Conservation (phyloP, 2,329 filamentous ascomycete species). For the Talaromyces sp. region DNA sequence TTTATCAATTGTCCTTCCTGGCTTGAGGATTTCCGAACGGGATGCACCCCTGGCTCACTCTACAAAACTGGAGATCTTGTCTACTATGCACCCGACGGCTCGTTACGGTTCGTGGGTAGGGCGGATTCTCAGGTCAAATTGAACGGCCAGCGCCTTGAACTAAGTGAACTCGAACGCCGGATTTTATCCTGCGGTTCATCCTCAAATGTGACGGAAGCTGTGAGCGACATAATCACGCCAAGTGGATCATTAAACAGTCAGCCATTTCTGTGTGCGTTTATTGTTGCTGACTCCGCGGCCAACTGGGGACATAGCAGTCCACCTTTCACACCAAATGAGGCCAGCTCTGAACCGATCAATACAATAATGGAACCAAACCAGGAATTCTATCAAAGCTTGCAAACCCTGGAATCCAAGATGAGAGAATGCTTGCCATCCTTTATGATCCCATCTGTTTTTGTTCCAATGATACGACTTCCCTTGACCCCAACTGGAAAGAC, state of each 20-base stretch:
- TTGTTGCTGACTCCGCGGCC: too few species aligned
- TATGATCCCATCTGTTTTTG: slow-evolving; percentile 43
- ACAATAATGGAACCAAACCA: too few species aligned
- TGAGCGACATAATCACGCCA: too few species aligned
- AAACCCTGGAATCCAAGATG: slow-evolving; percentile 13
- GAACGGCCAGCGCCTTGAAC: slow-evolving; percentile 64
- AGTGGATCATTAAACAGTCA: too few species aligned
- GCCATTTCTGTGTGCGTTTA: too few species aligned
- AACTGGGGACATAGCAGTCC: too few species aligned
- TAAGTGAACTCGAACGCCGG: not conserved
- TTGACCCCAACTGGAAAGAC: slow-evolving; percentile 47
- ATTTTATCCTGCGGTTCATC: not conserved
- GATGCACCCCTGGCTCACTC: slow-evolving; percentile 3
- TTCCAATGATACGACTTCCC: slow-evolving; percentile 46
- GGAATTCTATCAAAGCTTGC: too few species aligned
- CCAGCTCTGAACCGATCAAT: too few species aligned
- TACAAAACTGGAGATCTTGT: slow-evolving; percentile 24
- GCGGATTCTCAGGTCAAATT: slow-evolving; percentile 58
- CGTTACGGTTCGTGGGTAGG: slow-evolving; percentile 70
- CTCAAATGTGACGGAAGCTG: not conserved
- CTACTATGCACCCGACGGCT: slow-evolving; percentile 68
- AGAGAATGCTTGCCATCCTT: slow-evolving; percentile 26
- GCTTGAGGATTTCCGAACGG: slow-evolving; percentile 5
- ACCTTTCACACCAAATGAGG: too few species aligned
- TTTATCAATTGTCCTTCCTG: slow-evolving; percentile 9